Evolutionary conservation across 2,329 filamentous ascomycete genomes (phyloP), one percentile per base, ranked within the genome.

Genomic region (Byssochlamys sp.): DNA sequence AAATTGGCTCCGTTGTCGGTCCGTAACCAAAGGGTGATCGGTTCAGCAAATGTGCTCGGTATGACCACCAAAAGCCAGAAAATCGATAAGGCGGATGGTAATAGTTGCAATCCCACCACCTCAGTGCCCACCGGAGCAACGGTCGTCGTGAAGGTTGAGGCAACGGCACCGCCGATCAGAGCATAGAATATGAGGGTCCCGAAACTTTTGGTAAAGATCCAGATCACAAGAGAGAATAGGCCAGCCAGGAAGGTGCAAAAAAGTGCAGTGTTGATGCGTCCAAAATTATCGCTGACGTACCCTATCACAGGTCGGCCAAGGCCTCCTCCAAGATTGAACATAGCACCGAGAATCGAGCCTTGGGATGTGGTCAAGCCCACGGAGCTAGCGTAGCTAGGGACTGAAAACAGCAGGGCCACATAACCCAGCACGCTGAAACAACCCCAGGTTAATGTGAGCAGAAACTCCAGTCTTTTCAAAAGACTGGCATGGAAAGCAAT

Each of bases 361-460:
- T 88, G 84, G n/a, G 79, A 72, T 1, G 81, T 72, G 0, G 75
- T 76, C 3, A 88, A 75, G 0, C 84, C 84, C 35, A 87, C 78
- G 0, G 78, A 78, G 4, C 78, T 73, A 1, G 83, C 82, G 64
- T 85, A 88, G 58, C 81, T 83, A 1, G 85, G 81, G 6, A 88
- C 69, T 2, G 80, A 84, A 70, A 86, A 88, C 1, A 87, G 74
- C 1, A 88, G 69, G 0, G 84, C 80, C 25, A 86, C 80, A 61
- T 88, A 88, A 4, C 82, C 85, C 4, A 88, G 73, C 78, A 86
- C 83, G 54, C 78, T 83, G 60, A 86, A 76, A 58, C 82, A 77
- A 0, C 82, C 84, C 73, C 81, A 88, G 2, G 67, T 28, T 28
- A 28, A 28, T 7, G 28, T 28, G 28, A 28, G 28, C 28, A 28